A percentile compares a stretch with the other conserved stretches of the same genome.
phyloP scores from a whole-genome alignment of 441 rosid genomes.

The Manihot esculenta region DNA sequence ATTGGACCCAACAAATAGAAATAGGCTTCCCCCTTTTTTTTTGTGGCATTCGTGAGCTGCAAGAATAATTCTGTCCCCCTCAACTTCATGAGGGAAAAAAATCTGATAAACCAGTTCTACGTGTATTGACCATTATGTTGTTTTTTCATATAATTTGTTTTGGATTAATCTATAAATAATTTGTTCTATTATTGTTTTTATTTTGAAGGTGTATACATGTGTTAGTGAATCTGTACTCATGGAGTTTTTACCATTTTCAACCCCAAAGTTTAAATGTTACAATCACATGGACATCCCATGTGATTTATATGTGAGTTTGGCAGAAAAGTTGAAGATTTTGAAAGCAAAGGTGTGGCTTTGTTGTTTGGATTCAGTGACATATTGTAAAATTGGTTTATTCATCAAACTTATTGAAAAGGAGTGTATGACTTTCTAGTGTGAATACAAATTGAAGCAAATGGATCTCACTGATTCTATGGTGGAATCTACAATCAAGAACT shows the following conservation, averaged over 20 bases:
- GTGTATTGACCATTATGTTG: background rate
- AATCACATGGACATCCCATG: slow-evolving; percentile 36
- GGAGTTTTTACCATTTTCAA: slow-evolving; percentile 58
- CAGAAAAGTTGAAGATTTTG: slow-evolving; percentile 34
- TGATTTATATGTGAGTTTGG: slow-evolving; percentile 26
- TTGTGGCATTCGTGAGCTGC: background rate
- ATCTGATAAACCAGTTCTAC: background rate
- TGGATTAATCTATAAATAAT: background rate
- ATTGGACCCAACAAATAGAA: background rate
- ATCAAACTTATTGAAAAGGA: slow-evolving; percentile 22
- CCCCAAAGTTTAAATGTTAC: slow-evolving; percentile 57
- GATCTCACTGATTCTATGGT: slow-evolving; percentile 40
- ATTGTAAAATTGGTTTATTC: background rate
- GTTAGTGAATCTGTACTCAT: slow-evolving; percentile 59
- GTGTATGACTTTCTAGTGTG: slow-evolving; percentile 49
- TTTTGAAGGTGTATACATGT: slow-evolving; percentile 76
- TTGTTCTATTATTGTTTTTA: slow-evolving; percentile 11
- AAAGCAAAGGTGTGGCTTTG: slow-evolving; percentile 45
- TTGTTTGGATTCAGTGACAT: slow-evolving; percentile 1
- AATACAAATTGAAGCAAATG: slow-evolving; percentile 30
- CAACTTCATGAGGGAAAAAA: too few species aligned
- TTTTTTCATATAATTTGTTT: slow-evolving; percentile 1
- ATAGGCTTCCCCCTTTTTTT: slow-evolving; percentile 3
- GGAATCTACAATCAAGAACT: slow-evolving; percentile 41
- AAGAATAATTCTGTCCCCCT: background rate